A percentile compares a stretch with the other conserved stretches of the same genome.
These are phyloP conservation scores for Eutrema heterophyllum DNA, from an alignment of 345 rosid species.

Conservation along the genomic window DNA sequence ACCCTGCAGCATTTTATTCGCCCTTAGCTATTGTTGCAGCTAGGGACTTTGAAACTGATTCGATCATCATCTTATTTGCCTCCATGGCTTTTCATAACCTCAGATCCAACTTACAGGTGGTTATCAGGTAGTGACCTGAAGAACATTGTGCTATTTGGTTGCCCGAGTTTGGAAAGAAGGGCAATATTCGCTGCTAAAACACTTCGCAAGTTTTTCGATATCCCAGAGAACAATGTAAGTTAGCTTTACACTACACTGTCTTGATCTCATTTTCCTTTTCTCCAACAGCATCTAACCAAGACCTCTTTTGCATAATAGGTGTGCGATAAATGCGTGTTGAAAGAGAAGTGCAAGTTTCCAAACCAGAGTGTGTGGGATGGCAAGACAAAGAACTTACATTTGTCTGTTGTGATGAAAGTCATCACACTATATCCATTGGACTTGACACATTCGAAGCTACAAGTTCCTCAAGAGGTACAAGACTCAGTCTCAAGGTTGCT, in stretches of 20 bases:
- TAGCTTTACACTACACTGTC: background rate
- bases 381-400: constrained; percentile 38
- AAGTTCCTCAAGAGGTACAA: constrained; percentile 51
- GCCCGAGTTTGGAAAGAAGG: constrained; percentile 53
- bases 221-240: constrained; percentile 68
- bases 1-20: background rate
- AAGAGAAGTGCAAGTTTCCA: constrained; percentile 55
- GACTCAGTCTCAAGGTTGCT: constrained; percentile 47
- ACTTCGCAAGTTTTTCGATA: constrained; percentile 55
- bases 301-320: constrained; percentile 42
- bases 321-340: constrained; percentile 55
- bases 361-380: constrained; percentile 51
- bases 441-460: constrained; percentile 40
- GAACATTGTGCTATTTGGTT: constrained; percentile 61
- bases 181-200: constrained; percentile 61
- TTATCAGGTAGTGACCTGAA: constrained; percentile 69
- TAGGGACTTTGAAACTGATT: background rate
- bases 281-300: background rate
- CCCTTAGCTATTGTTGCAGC: background rate
- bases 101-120: constrained; percentile 52
- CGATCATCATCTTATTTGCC: background rate
- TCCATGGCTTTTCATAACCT: background rate
- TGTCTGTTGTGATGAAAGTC: constrained; percentile 58
- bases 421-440: constrained; percentile 53
- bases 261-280: background rate